A percentile compares a stretch with the other conserved stretches of the same genome.
phyloP scores from a whole-genome alignment of 2,329 filamentous ascomycete species.

The Huntiella bhutanensis region DNA sequence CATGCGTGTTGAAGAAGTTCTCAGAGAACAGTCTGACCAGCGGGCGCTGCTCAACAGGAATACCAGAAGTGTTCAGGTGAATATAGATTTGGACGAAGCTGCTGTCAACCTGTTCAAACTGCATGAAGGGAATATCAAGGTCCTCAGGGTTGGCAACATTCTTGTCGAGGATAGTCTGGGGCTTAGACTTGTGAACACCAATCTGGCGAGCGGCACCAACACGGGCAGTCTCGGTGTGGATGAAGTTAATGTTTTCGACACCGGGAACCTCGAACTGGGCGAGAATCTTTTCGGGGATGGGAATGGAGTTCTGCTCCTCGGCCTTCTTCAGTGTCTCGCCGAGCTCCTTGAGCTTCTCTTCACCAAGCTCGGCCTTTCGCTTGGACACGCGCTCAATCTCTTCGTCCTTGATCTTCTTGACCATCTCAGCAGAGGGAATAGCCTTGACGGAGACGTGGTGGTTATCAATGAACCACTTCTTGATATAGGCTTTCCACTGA shows the following conservation, averaged over 20 bases:
- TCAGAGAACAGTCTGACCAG: slow-evolving; percentile 69
- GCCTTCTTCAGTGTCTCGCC: slow-evolving; percentile 61
- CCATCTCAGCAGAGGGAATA: slow-evolving; percentile 62
- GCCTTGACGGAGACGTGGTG: slow-evolving; percentile 77
- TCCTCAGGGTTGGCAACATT: slow-evolving; percentile 22
- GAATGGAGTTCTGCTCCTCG: slow-evolving; percentile 71
- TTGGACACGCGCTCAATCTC: slow-evolving; percentile 63
- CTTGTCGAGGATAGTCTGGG: slow-evolving; percentile 59
- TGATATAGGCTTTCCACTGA: slow-evolving; percentile 68
- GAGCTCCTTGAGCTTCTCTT: slow-evolving; percentile 61
- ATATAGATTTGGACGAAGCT: slow-evolving; percentile 80
- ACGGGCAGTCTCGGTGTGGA: slow-evolving; percentile 67
- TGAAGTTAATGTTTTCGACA: slow-evolving; percentile 87
- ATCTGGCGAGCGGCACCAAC: slow-evolving; percentile 58
- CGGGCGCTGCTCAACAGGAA: slow-evolving; percentile 71
- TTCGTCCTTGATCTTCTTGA: slow-evolving; percentile 61
- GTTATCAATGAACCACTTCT: slow-evolving; percentile 69
- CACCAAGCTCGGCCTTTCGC: slow-evolving; percentile 60
- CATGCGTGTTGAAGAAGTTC: slow-evolving; percentile 87
- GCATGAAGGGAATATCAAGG: slow-evolving; percentile 43
- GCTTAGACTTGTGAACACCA: slow-evolving; percentile 45
- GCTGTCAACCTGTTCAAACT: slow-evolving; percentile 85
- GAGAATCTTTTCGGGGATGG: slow-evolving; percentile 67
- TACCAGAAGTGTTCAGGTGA: slow-evolving; percentile 55
- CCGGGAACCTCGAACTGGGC: slow-evolving; percentile 65